phyloP scores from a whole-genome alignment of 345 rosid species.

The Aethionema arabicum region DNA sequence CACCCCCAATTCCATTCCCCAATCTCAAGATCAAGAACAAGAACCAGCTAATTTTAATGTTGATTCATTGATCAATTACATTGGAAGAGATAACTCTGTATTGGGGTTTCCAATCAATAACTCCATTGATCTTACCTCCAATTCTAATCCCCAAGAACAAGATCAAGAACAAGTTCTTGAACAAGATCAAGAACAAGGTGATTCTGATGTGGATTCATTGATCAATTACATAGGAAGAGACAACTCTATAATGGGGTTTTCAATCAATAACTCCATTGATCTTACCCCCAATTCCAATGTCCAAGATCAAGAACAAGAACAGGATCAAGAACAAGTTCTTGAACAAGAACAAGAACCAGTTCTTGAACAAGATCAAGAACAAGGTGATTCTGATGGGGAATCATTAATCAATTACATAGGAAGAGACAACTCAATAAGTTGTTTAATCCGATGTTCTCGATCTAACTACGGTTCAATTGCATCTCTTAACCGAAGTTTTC shows the following conservation, averaged over 20 bases:
- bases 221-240: no score
- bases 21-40: conserved; percentile 8
- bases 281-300: no score
- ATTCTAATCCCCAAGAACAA: not conserved
- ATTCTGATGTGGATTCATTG: no score
- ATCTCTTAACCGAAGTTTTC: conserved; percentile 46
- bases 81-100: no score
- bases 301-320: not conserved
- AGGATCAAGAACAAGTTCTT: no score
- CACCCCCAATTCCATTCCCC: no score
- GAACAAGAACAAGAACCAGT: conserved; percentile 6
- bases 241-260: not conserved
- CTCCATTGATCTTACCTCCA: not conserved
- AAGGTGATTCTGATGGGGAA: conserved; percentile 37
- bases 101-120: not conserved
- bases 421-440: conserved; percentile 59
- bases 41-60: no score
- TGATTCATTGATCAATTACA: no score
- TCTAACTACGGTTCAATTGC: conserved; percentile 48
- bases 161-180: no score
- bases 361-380: no score
- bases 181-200: no score
- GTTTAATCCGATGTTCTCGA: conserved; percentile 64
- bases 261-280: not conserved
- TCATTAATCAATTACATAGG: conserved; percentile 62